Conservation (phyloP, 345 rosid genomes). For the Aethionema arabicum region DNA sequence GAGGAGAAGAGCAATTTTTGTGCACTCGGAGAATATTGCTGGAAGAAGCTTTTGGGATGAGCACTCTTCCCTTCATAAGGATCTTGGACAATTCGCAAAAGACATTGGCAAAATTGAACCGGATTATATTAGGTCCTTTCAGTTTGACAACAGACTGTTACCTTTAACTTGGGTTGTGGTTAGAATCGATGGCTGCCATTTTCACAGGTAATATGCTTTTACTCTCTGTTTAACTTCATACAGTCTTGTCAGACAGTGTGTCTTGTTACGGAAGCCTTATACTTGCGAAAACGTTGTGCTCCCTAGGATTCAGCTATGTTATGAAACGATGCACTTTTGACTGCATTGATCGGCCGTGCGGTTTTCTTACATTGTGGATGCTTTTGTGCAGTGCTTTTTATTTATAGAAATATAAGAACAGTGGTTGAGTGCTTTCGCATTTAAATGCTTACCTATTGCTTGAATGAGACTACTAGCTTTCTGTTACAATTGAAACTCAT, state of each 20-base stretch:
- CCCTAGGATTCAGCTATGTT: neutral
- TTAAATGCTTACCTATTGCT: too few species aligned
- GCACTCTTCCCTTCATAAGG: conserved; percentile 49
- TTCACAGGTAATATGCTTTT: conserved; percentile 68
- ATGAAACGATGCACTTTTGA: conserved; percentile 14
- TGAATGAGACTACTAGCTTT: conserved; percentile 7
- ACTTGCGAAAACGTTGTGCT: conserved; percentile 7
- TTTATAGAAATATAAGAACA: neutral
- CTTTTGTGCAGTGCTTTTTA: neutral
- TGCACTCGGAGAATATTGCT: conserved; percentile 61
- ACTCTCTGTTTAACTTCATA: neutral
- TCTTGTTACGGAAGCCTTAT: conserved; percentile 5
- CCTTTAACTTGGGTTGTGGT: conserved; percentile 78
- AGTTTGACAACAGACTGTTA: conserved; percentile 71
- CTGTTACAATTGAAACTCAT: conserved; percentile 34
- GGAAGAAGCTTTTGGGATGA: conserved; percentile 74
- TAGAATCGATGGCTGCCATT: conserved; percentile 94
- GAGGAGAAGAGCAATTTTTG: conserved; percentile 53
- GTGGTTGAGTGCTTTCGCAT: too few species aligned
- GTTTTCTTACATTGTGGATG: conserved; percentile 11
- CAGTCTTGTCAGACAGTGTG: neutral
- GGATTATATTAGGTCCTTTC: conserved; percentile 61
- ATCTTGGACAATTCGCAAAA: conserved; percentile 55
- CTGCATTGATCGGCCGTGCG: neutral
- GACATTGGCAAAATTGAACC: conserved; percentile 60